Base-by-base conservation (phyloP, 2,329 filamentous ascomycete genomes). In the Alternaria angustiovoidea region DNA sequence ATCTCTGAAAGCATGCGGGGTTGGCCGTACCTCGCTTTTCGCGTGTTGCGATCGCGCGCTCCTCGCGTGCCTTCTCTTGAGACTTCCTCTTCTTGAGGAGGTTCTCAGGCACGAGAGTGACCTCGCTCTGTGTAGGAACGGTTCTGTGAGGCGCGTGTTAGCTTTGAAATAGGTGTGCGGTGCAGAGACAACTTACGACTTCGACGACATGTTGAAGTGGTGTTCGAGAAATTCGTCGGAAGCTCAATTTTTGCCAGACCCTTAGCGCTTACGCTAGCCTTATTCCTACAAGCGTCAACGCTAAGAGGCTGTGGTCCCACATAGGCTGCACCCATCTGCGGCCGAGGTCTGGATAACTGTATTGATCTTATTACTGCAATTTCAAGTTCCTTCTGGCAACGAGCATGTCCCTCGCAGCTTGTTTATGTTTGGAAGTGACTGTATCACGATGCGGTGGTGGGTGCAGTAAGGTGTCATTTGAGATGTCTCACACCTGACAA, bases 41-140 rank as follows among this genome's bases (percentile, higher is more conserved):
- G 84, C 93, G 88, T 72, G 89, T 82, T 78, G 92, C 91, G 71
- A 91, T 87, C 74, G 87, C 83, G 81, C 90, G 91, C 85, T 94
- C 92, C 83, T 95, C 94, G 83, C 94, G 92, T 82, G 94, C 93
- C 90, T 97, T 97, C 90, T 99, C 95, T 87, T 97, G 94, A 83
- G 89, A 93, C 93, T 99, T 99, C 87, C 95, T 92, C 93, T 99
- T 99, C 92, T 99, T 99, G 84, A 99, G 89, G 80, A 99, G 92
- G 78, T 95, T 99, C 92, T 99, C 95, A 76, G 95, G 95, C 81
- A 98, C 93, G 82, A 98, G 88, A 82, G 52, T 60, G 41, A 99
- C 89, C 83, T 98, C 91, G 83, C 97, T 92, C 84, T 94, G 85
- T 83, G 93, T 96, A 75, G 95, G 93, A 80, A 97, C 92, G 85